Evolutionary conservation across 148 eudicot genomes (phyloP).

Genomic region (Rhododendron williamsianum): DNA sequence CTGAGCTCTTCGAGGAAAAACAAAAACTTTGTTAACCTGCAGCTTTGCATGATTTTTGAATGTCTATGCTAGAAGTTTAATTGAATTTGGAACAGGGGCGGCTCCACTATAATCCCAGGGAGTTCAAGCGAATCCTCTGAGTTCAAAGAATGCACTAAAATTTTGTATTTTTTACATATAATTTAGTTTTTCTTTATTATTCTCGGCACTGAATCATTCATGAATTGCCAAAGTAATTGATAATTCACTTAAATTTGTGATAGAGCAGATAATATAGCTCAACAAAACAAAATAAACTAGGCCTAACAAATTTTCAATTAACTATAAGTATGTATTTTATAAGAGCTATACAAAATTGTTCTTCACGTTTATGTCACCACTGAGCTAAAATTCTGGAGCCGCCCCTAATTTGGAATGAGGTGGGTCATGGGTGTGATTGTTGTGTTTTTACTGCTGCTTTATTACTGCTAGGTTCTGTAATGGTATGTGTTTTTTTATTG

Average conservation of each 20-base stretch:
- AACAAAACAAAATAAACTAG: no score
- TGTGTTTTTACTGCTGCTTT: not conserved
- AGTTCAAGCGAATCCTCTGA: not conserved
- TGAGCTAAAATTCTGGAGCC: no score
- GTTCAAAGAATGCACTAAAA: not conserved
- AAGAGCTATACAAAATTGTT: no score
- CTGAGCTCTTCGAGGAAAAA: not conserved
- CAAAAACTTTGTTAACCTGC: not conserved
- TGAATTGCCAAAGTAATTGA: not conserved
- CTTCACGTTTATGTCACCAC: no score
- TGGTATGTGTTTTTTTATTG: not conserved
- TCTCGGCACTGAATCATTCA: not conserved
- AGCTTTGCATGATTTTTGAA: not conserved
- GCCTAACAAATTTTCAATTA: no score
- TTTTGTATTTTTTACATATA: not conserved
- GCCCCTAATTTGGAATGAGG: not conserved
- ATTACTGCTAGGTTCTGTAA: not conserved
- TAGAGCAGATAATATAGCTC: no score
- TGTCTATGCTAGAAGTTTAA: not conserved
- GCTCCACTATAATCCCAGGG: not conserved
- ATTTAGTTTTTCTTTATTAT: not conserved
- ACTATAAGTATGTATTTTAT: no score
- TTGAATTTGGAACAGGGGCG: not conserved
- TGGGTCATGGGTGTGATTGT: not conserved
- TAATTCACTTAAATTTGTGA: no score